phyloP scores from a whole-genome alignment of 2,329 filamentous ascomycete genomes.

The Diaporthe ilicicola region DNA sequence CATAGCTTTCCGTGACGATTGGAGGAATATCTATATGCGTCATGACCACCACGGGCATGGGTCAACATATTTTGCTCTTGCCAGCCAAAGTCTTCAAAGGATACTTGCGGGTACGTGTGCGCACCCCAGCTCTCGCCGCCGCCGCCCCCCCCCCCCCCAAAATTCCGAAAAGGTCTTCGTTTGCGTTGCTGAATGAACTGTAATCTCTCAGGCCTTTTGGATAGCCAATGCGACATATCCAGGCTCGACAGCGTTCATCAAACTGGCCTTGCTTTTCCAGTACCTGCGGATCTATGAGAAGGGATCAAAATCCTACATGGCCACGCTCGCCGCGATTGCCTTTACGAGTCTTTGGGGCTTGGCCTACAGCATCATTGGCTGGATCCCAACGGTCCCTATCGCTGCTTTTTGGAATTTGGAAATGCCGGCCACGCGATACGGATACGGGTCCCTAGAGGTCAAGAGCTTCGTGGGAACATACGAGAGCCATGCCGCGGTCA shows the following conservation, averaged over 20 bases:
- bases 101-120: constrained; percentile 29
- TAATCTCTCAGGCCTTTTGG: constrained; percentile 28
- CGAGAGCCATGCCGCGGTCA: constrained; percentile 41
- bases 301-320: constrained; percentile 30
- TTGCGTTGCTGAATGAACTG: background rate
- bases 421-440: constrained; percentile 36
- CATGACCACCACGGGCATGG: constrained; percentile 21
- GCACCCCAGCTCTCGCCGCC: background rate
- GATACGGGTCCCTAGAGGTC: constrained; percentile 41
- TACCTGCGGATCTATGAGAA: constrained; percentile 35
- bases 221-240: constrained; percentile 35
- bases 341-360: constrained; percentile 44
- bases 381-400: constrained; percentile 44
- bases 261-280: constrained; percentile 36
- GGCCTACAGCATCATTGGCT: constrained; percentile 43
- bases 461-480: constrained; percentile 40
- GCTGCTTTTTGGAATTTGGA: constrained; percentile 43
- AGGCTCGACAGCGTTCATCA: constrained; percentile 35
- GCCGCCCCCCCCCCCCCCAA: too few species aligned
- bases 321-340: constrained; percentile 37
- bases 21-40: background rate
- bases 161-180: background rate
- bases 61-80: constrained; percentile 22
- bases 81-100: background rate
- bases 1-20: constrained; percentile 10